These are phyloP conservation scores for Rhizoclosmatium sp. DNA, from an alignment of 192 early-diverging fungal species.

Conservation along the genomic window DNA sequence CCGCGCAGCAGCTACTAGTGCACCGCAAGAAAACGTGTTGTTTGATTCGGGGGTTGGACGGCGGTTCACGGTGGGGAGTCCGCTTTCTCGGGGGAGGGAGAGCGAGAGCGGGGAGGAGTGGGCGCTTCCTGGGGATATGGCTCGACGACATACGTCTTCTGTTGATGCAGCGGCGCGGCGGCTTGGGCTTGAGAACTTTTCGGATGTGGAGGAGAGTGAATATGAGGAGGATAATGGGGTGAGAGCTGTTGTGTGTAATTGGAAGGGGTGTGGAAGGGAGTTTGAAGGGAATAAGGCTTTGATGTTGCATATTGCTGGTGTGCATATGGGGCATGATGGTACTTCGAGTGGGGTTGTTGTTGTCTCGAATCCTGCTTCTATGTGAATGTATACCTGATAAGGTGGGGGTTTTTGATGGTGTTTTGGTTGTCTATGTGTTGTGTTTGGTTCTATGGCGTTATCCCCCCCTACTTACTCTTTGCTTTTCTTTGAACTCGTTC, in stretches of 20 bases:
- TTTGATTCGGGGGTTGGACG: too few species aligned
- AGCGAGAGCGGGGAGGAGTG: background rate
- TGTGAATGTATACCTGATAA: background rate
- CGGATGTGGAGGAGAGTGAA: background rate
- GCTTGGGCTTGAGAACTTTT: background rate
- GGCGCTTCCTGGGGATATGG: background rate
- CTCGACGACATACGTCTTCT: too few species aligned
- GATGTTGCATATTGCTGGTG: constrained; percentile 24
- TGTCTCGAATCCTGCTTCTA: background rate
- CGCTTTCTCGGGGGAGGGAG: background rate
- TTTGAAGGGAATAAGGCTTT: background rate
- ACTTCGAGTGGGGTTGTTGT: constrained; percentile 9
- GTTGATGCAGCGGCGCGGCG: background rate
- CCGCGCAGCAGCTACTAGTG: too few species aligned
- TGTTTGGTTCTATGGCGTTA: background rate
- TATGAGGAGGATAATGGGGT: background rate
- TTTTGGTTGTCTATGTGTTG: constrained; percentile 1
- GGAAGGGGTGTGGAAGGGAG: constrained; percentile 13
- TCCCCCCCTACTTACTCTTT: background rate
- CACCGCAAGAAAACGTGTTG: too few species aligned
- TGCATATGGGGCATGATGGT: constrained; percentile 24
- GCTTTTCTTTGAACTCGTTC: background rate
- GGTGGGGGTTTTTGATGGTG: background rate
- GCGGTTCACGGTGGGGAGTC: too few species aligned
- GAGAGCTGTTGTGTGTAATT: background rate